Percentiles rank a stretch among this genome's conserved stretches.
phyloP scores from a whole-genome alignment of 78 protist species.

The Chrysochromulina tobinii region DNA sequence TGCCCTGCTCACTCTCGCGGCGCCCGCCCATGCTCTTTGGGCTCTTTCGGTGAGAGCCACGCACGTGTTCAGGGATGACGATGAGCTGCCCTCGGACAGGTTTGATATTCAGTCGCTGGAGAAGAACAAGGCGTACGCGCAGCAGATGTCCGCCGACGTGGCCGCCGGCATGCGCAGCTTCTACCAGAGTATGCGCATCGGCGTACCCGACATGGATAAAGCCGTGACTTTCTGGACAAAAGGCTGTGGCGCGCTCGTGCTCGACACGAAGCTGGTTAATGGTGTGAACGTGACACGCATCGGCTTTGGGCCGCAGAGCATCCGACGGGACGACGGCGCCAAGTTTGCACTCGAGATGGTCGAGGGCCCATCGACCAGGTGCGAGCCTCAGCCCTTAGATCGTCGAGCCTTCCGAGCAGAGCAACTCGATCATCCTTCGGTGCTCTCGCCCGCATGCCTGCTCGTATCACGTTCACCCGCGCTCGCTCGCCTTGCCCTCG shows the following conservation, averaged over 20 bases:
- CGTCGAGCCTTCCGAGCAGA: too few species aligned
- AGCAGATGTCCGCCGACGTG: too few species aligned
- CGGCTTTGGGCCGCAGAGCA: not conserved
- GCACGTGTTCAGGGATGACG: too few species aligned
- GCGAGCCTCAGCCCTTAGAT: too few species aligned
- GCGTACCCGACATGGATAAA: not conserved
- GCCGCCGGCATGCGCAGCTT: not conserved
- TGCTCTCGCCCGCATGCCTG: too few species aligned
- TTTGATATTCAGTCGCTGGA: not conserved
- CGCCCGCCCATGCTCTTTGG: too few species aligned
- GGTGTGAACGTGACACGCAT: not conserved
- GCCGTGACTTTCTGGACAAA: not conserved
- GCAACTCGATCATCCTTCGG: too few species aligned
- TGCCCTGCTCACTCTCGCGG: too few species aligned
- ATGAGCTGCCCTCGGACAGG: too few species aligned
- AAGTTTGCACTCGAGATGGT: slow-evolving; percentile 10
- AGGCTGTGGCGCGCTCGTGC: not conserved
- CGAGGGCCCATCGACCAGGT: not conserved
- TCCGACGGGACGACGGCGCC: not conserved
- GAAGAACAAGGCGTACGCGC: not conserved
- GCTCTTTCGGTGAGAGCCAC: too few species aligned
- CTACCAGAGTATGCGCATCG: not conserved
- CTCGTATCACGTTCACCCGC: too few species aligned
- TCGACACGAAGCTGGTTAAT: not conserved
- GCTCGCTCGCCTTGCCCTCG: too few species aligned